Base-by-base conservation (phyloP, 441 rosid species). In the Erodium chrysanthum region DNA sequence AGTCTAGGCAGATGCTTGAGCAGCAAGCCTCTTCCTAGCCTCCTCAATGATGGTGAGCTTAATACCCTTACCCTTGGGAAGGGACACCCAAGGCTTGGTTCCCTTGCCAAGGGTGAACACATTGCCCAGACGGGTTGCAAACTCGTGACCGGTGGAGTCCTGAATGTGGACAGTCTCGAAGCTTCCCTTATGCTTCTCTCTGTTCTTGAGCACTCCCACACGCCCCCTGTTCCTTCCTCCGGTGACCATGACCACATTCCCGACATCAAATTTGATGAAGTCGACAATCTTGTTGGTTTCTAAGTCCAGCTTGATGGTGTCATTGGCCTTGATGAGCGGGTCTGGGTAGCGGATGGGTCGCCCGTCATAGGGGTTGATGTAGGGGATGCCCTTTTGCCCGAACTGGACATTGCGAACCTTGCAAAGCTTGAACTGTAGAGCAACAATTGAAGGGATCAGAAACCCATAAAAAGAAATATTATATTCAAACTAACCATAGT, bases 141-240 rank as follows among this genome's bases (percentile, higher is more conserved):
- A 44, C 17, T 44, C 52, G 52, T 44, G 52, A 4, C 52, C 52
- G 4, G 52, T 44, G 0, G 52, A 44, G 3, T 44, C 52, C 52
- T 44, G 52, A 17, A 44, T 44, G 52, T 44, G 48, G 48, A 42
- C 48, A 0, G 48, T 42, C 48, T 42, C 48, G 10, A 42, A 42
- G n/a, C 48, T 42, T 12, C 52, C 52, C 52, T 44, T 44, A 44
- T 44, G 52, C 10, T 44, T 44, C 15, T 44, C 52, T 10, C 52
- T 44, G 52, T 44, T 44, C 52, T 44, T 44, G 52, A 44, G 52
- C 10, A 44, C 52, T 44, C 52, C 52, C 52, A 44, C 52, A 44
- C 52, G 52, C 17, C 52, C 52, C 5, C 52, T 44, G 52, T 44
- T 44, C 17, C 52, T 44, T 44, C 52, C 52, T 8, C 52, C 52